Conservation (phyloP, 192 early-diverging fungal species). For the Coemansia reversa region DNA sequence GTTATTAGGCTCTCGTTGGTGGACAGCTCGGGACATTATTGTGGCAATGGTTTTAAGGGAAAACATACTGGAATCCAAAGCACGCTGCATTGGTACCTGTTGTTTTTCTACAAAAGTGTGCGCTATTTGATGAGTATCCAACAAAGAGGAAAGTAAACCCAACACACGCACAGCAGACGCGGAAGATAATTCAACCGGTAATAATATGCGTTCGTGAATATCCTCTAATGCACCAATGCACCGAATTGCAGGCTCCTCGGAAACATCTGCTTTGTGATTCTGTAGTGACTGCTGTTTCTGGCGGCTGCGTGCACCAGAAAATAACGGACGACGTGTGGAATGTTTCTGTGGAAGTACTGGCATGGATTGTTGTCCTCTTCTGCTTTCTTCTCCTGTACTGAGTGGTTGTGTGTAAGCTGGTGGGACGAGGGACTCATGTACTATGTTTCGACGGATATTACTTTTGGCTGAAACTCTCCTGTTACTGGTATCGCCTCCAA, state of each 20-base stretch:
- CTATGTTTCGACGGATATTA: neutral
- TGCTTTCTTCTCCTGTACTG: neutral
- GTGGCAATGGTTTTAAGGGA: slow-evolving; percentile 34
- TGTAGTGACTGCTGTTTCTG: neutral
- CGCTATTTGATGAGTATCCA: slow-evolving; percentile 37
- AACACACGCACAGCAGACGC: slow-evolving; percentile 19
- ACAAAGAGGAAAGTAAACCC: slow-evolving; percentile 23
- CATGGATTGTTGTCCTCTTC: neutral
- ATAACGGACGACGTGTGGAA: neutral
- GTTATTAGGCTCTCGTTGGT: neutral
- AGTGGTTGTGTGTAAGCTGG: slow-evolving; percentile 29
- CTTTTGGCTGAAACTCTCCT: neutral
- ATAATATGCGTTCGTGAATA: slow-evolving; percentile 17
- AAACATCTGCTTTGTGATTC: neutral
- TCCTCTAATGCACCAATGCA: slow-evolving; percentile 16
- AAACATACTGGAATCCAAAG: slow-evolving; percentile 25
- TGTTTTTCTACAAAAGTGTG: slow-evolving; percentile 45
- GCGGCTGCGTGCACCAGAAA: neutral
- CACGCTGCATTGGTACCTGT: slow-evolving; percentile 20
- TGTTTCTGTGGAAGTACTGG: neutral
- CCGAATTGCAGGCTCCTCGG: slow-evolving; percentile 9
- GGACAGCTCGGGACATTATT: slow-evolving; percentile 6
- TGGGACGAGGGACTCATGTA: slow-evolving; percentile 6
- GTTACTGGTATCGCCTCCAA: neutral
- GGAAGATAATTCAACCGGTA: slow-evolving; percentile 21